A percentile compares a stretch with the other conserved stretches of the same genome.
Conservation (phyloP, 2,329 filamentous ascomycete genomes). For the Aspergillus vadensis region DNA sequence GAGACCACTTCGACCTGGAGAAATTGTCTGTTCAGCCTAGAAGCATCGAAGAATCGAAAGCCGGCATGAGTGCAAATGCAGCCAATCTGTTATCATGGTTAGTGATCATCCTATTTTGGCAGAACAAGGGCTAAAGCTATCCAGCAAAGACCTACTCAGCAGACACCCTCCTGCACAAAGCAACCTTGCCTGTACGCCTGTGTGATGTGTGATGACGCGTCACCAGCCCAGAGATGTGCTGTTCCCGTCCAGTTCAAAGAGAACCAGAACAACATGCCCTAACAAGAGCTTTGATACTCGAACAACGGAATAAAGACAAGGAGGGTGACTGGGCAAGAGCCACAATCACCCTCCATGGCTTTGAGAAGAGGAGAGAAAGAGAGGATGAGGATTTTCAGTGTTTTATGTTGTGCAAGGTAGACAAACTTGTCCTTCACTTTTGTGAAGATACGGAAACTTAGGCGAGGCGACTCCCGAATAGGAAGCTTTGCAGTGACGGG, state of each 20-base stretch:
- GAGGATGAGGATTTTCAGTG: neutral
- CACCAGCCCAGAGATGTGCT: neutral
- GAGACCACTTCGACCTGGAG: neutral
- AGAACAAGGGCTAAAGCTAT: neutral
- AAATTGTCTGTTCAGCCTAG: neutral
- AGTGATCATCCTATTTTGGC: neutral
- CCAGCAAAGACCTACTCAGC: neutral
- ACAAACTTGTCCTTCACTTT: slow-evolving; percentile 14
- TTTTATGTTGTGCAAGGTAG: slow-evolving; percentile 2
- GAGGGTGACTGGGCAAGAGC: neutral
- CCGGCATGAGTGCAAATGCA: neutral
- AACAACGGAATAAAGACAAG: neutral
- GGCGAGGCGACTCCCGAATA: slow-evolving; percentile 21
- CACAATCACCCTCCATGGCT: neutral
- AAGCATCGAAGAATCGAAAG: too few species aligned
- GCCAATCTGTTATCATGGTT: neutral
- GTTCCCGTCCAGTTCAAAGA: neutral
- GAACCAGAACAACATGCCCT: neutral
- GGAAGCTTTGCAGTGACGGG: slow-evolving; percentile 14
- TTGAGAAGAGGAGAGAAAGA: neutral
- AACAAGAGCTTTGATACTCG: neutral
- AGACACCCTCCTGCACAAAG: neutral
- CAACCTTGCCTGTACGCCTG: neutral
- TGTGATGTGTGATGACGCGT: neutral
- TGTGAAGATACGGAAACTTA: slow-evolving; percentile 12